These are phyloP conservation scores for Tuber melanosporum DNA, from an alignment of 495 filamentous ascomycete genomes.

Conservation along the genomic window DNA sequence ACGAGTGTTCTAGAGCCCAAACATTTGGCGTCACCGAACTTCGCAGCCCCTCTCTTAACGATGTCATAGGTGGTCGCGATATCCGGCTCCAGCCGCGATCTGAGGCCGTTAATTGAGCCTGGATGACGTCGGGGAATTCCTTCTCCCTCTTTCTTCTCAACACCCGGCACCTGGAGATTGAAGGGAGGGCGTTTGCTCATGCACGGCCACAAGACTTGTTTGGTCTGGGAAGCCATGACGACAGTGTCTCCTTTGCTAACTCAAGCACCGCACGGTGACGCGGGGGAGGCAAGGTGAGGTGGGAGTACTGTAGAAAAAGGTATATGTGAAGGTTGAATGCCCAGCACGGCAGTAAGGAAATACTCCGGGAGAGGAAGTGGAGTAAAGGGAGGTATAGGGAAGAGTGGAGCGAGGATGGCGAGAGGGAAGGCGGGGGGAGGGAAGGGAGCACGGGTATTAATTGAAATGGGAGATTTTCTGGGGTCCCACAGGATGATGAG, in stretches of 20 bases:
- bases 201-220: conserved; percentile 57
- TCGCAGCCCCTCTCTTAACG: conserved; percentile 65
- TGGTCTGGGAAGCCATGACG: conserved; percentile 48
- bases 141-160: conserved; percentile 69
- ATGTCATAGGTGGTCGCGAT: conserved; percentile 80
- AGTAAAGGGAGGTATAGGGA: neutral
- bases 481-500: neutral
- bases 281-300: neutral
- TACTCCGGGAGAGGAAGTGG: neutral
- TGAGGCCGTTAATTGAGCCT: conserved; percentile 60
- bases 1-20: conserved; percentile 74
- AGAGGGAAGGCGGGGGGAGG: neutral
- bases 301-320: neutral
- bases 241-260: neutral
- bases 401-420: neutral
- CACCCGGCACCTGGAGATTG: conserved; percentile 72
- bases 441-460: neutral
- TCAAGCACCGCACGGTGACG: neutral
- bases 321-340: neutral
- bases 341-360: neutral
- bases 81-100: conserved; percentile 57
- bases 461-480: neutral
- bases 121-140: conserved; percentile 82
- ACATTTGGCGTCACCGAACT: conserved; percentile 83
- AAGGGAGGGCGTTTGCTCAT: conserved; percentile 61